Evolutionary conservation across 768 basidiomycete species (phyloP).

Genomic region (Amanita fuliginea): DNA sequence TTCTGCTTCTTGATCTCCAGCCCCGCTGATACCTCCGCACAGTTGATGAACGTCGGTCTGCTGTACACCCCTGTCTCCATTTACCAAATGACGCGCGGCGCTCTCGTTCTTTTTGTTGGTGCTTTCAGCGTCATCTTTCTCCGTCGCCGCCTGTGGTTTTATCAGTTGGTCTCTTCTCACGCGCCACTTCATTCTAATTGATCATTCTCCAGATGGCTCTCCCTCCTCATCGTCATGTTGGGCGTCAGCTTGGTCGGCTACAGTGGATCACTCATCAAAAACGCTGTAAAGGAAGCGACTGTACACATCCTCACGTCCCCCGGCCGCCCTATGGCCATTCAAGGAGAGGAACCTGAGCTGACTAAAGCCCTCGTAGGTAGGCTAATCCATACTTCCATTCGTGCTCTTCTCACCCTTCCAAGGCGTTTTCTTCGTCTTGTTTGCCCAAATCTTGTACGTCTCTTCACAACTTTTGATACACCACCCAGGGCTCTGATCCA

Average conservation of each 20-base stretch:
- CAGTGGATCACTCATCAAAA: slow-evolving; percentile 81
- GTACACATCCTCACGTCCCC: slow-evolving; percentile 17
- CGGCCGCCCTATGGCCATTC: slow-evolving; percentile 21
- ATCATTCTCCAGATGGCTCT: slow-evolving; percentile 58
- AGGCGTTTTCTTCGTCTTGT: slow-evolving; percentile 88
- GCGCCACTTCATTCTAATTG: neutral
- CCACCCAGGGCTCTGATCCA: slow-evolving; percentile 12
- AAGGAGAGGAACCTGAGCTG: slow-evolving; percentile 47
- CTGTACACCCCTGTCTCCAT: slow-evolving; percentile 95
- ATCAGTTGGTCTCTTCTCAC: slow-evolving; percentile 46
- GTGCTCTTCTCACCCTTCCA: slow-evolving; percentile 6
- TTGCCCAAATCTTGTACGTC: slow-evolving; percentile 89
- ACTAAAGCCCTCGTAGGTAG: slow-evolving; percentile 65
- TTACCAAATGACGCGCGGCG: slow-evolving; percentile 94
- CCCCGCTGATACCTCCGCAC: slow-evolving; percentile 16
- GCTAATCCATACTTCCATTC: slow-evolving; percentile 16
- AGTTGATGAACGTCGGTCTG: slow-evolving; percentile 92
- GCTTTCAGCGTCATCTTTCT: slow-evolving; percentile 88
- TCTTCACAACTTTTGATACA: slow-evolving; percentile 7
- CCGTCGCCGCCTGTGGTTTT: slow-evolving; percentile 71
- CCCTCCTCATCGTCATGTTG: slow-evolving; percentile 78
- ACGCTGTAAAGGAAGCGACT: slow-evolving; percentile 37
- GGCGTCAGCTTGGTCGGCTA: slow-evolving; percentile 82
- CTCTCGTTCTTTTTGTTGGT: slow-evolving; percentile 90
- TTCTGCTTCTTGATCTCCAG: slow-evolving; percentile 8